Conservation (phyloP, 2,329 filamentous ascomycete genomes). For the Colletotrichum siamense region DNA sequence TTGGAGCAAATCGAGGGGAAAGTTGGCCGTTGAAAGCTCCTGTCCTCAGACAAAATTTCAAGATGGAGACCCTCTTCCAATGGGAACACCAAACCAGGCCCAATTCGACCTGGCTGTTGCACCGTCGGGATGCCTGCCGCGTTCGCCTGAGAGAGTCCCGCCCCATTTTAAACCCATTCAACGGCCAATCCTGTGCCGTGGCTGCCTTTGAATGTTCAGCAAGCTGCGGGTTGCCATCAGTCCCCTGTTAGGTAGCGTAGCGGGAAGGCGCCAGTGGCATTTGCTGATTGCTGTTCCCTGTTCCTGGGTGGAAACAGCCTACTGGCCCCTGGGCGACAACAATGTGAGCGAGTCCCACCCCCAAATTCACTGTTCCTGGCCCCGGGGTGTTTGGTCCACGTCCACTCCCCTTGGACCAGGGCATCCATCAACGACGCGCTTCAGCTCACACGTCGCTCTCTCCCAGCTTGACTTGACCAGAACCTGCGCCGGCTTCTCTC, state of each 20-base stretch:
- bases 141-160: neutral
- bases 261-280: neutral
- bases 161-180: neutral
- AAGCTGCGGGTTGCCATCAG: neutral
- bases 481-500: neutral
- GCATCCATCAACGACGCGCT: conserved; percentile 10
- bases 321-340: neutral
- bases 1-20: neutral
- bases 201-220: neutral
- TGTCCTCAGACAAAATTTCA: neutral
- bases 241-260: neutral
- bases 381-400: neutral
- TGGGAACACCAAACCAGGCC: neutral
- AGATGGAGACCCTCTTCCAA: neutral
- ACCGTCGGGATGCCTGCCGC: neutral
- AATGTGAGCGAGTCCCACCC: neutral
- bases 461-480: neutral
- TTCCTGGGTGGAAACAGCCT: neutral
- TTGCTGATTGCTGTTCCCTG: neutral
- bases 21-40: neutral
- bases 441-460: neutral
- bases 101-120: neutral
- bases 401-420: neutral
- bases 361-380: conserved; percentile 3
- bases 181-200: neutral